Percentiles rank a stretch among this genome's conserved stretches.
Conservation (phyloP, 306 rosid genomes). For the Cicer arietinum region DNA sequence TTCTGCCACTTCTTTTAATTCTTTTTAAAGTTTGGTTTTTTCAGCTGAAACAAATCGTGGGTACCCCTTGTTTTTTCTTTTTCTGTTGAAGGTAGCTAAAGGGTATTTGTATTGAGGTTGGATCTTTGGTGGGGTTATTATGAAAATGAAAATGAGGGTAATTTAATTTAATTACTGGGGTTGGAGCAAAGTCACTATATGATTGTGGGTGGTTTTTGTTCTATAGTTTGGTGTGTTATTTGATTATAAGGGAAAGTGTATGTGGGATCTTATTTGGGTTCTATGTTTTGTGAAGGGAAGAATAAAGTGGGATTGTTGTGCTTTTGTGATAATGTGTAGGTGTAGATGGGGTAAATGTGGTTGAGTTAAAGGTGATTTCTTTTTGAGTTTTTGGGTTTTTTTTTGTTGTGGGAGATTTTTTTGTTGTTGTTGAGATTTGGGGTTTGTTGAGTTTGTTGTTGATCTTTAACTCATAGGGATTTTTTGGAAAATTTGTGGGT, state of each 20-base stretch:
- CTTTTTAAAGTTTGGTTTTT: slow-evolving; percentile 31
- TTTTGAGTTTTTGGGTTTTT: slow-evolving; percentile 16
- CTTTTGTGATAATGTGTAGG: slow-evolving; percentile 87
- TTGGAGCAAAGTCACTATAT: slow-evolving; percentile 60
- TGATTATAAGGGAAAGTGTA: slow-evolving; percentile 60
- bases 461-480: slow-evolving; percentile 56
- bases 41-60: slow-evolving; percentile 41
- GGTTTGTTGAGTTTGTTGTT: slow-evolving; percentile 47
- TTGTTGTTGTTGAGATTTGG: slow-evolving; percentile 13
- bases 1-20: slow-evolving; percentile 25
- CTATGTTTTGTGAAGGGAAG: slow-evolving; percentile 64
- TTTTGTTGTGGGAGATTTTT: neutral
- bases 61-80: slow-evolving; percentile 13
- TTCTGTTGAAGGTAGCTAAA: slow-evolving; percentile 27
- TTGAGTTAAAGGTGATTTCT: slow-evolving; percentile 42
- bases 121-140: slow-evolving; percentile 45
- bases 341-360: slow-evolving; percentile 98
- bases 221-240: slow-evolving; percentile 38
- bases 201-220: slow-evolving; percentile 51
- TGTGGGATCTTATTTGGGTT: slow-evolving; percentile 83
- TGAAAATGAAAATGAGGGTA: slow-evolving; percentile 46
- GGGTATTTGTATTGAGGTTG: slow-evolving; percentile 30
- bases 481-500: slow-evolving; percentile 52
- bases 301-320: slow-evolving; percentile 67
- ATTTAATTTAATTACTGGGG: slow-evolving; percentile 37